Base-by-base conservation (phyloP, 257 asterid genomes). In the Solanum pimpinellifolium region DNA sequence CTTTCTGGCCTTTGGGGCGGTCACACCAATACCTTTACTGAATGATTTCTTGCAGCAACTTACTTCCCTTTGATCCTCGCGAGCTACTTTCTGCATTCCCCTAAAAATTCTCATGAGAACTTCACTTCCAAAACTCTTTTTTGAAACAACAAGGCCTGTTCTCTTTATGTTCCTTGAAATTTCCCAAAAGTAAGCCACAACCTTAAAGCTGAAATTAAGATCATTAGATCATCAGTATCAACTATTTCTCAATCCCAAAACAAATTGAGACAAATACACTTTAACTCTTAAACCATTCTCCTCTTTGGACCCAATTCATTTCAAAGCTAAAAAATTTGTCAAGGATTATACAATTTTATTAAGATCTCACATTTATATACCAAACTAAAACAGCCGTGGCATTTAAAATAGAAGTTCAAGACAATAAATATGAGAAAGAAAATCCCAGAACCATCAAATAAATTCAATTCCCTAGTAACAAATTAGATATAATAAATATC, bases 81-180 rank as follows among this genome's bases (percentile, higher is more conserved):
- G 85, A 92, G 91, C 89, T 92, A 83, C 88, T 95, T 92, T 97
- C 97, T 93, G 99, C 99, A 97, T 96, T 94, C 98, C 99, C 99
- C 98, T 93, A 93, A 90, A 93, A 95, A 97, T 93, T 96, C 98
- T 96, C 99, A 96, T 97, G 96, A 97, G 98, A 96, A 90, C 98
- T 93, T 87, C 89, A 90, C 91, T 92, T 91, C 95, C 94, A 87
- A 92, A 92, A 88, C 88, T 88, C 81, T 88, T 88, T 84, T 90
- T 89, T 89, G 90, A 90, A 86, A 89, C 91, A 91, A 92, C 89
- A 90, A 93, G 89, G 90, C 90, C 93, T 94, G 90, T 91, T 91
- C 91, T 89, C 89, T 91, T 87, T 91, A 91, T 88, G 92, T 89
- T 87, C 47, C 90, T 91, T 84, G 80, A 91, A 92, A 92, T 89